Evolutionary conservation across 116 monocot genomes (phyloP).

Genomic region (Cymodocea nodosa): DNA sequence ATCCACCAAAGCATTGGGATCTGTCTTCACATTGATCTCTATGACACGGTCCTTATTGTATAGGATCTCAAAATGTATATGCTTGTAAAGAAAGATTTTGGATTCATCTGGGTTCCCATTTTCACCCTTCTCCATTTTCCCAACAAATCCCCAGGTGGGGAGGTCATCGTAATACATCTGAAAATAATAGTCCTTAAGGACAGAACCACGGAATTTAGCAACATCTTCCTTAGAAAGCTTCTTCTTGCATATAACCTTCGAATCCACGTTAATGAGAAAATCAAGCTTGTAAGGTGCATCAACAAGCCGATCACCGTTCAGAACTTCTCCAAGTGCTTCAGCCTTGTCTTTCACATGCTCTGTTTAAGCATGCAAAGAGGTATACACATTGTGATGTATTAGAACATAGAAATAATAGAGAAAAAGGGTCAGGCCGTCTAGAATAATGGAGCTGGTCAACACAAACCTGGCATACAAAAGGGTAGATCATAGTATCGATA

Average conservation of each 20-base stretch:
- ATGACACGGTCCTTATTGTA: conserved; percentile 57
- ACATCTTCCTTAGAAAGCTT: conserved; percentile 49
- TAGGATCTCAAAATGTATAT: conserved; percentile 46
- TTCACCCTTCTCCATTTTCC: conserved; percentile 38
- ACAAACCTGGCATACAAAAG: conserved; percentile 55
- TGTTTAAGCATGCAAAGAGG: conserved; percentile 3
- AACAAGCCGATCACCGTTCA: conserved; percentile 62
- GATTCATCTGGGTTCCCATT: conserved; percentile 38
- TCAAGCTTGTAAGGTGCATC: conserved; percentile 74
- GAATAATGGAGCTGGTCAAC: background rate
- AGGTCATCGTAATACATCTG: conserved; percentile 83
- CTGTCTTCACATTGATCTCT: conserved; percentile 39
- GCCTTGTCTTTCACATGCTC: conserved; percentile 50
- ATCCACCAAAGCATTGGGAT: conserved; percentile 35
- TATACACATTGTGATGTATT: too few relatives aligned
- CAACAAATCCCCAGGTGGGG: conserved; percentile 67
- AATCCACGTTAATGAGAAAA: conserved; percentile 39
- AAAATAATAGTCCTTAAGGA: conserved; percentile 64
- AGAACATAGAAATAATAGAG: background rate
- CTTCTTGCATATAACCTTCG: conserved; percentile 35
- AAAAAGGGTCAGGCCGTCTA: background rate
- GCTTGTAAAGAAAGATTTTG: conserved; percentile 47
- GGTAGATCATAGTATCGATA: conserved; percentile 65
- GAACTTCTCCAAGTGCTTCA: conserved; percentile 64
- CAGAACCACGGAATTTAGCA: conserved; percentile 41